Base-by-base conservation (phyloP, 192 early-diverging fungal species). In the Diversispora eburnea region DNA sequence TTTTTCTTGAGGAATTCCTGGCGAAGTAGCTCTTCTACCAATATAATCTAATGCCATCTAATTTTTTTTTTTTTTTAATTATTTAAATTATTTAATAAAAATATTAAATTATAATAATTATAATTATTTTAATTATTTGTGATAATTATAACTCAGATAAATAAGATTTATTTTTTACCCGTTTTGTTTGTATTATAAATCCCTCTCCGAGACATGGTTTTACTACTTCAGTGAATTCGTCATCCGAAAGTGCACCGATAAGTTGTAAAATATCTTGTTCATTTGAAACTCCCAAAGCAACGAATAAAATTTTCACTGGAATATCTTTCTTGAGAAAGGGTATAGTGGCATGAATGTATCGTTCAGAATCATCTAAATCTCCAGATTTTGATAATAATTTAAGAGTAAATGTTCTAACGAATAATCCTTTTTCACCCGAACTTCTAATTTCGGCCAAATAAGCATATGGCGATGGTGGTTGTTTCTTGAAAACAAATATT, bases 201-300 rank as follows among this genome's bases (percentile, higher is more conserved):
- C 93, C 94, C 78, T 99, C 94, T 74, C 98, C 98, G 54, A 99
- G 90, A 76, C 92, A 98, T 13, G 95, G 95, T 77, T 95, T 96
- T 49, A 99, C 81, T 83, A 93, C 82, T 75, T 98, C 95, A 69
- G 97, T 80, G 94, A 99, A 98, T 72, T 93, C 87, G 67, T 83
- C 81, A 74, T 99, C 97, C 25, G 25, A 33, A 67, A 93, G 88
- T 56, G 91, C 83, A 79, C 98, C 97, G 78, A 99, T 95, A 75
- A 94, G 95, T 78, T 96, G 91, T 22, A 98, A 78, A 45, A 99
- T 92, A 72, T 98, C 95, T 65, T 91, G 87, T 79, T 98, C 98
- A 6, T 95, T 87, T 12, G 96, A 87, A 72, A 95, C 87, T 3
- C 96, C 96, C 67, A 99, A 80, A 3, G 98, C 98, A 33, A 96